Evolutionary conservation across 2,329 filamentous ascomycete species (phyloP).

Genomic region (Penicillium sclerotiorum): DNA sequence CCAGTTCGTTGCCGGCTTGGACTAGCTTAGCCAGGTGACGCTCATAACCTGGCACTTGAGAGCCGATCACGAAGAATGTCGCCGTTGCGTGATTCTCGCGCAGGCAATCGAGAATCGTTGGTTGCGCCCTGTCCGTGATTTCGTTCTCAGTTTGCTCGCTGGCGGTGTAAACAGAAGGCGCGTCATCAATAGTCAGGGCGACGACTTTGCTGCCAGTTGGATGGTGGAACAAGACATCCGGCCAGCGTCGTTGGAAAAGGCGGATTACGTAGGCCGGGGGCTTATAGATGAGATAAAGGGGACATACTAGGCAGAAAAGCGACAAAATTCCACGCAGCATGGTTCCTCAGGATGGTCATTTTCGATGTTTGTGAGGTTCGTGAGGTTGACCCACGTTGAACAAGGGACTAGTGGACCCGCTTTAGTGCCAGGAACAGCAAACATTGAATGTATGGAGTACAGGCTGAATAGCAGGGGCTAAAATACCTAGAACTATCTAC

Average conservation of each 20-base stretch:
- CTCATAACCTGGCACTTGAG: constrained; percentile 65
- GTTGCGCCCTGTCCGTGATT: neutral
- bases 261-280: constrained; percentile 72
- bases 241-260: constrained; percentile 71
- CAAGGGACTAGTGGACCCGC: neutral
- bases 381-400: too few species aligned
- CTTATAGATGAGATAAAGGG: constrained; percentile 75
- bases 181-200: constrained; percentile 85
- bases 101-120: constrained; percentile 70
- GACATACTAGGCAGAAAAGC: constrained; percentile 29
- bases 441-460: neutral
- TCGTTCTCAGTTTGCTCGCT: neutral
- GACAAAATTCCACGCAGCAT: constrained; percentile 43
- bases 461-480: too few species aligned
- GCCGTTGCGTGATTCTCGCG: constrained; percentile 67
- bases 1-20: constrained; percentile 70
- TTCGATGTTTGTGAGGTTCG: too few species aligned
- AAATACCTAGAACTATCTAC: too few species aligned
- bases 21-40: constrained; percentile 60
- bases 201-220: constrained; percentile 63
- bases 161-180: constrained; percentile 70
- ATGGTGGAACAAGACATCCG: constrained; percentile 77
- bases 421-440: too few species aligned
- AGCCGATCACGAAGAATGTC: constrained; percentile 88
- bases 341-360: too few species aligned